Conservation (phyloP, 208 protist genomes). For the Vickermania ingenoplastis region DNA sequence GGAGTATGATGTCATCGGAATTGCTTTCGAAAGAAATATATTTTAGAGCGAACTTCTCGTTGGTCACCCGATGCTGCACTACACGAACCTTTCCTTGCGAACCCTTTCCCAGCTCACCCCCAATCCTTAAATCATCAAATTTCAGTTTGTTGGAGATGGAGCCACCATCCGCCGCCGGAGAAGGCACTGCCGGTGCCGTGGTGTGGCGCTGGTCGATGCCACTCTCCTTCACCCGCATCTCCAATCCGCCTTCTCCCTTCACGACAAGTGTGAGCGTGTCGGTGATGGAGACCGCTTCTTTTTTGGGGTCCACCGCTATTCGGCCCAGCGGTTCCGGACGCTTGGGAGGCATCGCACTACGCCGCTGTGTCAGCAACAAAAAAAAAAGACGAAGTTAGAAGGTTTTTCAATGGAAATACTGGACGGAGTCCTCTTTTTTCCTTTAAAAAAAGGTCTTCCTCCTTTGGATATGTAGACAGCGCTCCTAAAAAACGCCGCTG, state of each 20-base stretch:
- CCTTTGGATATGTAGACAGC: too few species aligned
- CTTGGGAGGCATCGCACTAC: constrained; percentile 61
- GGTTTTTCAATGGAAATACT: constrained; percentile 3
- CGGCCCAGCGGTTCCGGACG: constrained; percentile 49
- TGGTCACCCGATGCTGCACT: constrained; percentile 52
- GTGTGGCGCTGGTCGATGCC: constrained; percentile 44
- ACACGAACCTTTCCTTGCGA: constrained; percentile 86
- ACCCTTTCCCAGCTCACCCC: constrained; percentile 67
- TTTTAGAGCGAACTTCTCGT: constrained; percentile 82
- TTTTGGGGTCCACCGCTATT: constrained; percentile 42
- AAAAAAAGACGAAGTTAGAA: constrained; percentile 7
- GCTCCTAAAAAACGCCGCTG: too few species aligned
- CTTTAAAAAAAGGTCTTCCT: too few species aligned
- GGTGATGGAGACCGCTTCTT: constrained; percentile 80
- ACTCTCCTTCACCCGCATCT: constrained; percentile 85
- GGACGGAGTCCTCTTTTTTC: constrained; percentile 4
- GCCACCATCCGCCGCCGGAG: constrained; percentile 16
- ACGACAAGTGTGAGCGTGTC: constrained; percentile 87
- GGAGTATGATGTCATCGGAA: constrained; percentile 53
- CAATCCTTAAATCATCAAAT: constrained; percentile 81
- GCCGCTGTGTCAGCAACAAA: constrained; percentile 13
- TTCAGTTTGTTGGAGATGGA: constrained; percentile 63
- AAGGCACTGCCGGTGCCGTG: constrained; percentile 7
- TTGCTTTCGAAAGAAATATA: constrained; percentile 70
- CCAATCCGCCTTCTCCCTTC: constrained; percentile 72